phyloP scores from a whole-genome alignment of 495 filamentous ascomycete genomes.

The Lindgomyces ingoldianus region DNA sequence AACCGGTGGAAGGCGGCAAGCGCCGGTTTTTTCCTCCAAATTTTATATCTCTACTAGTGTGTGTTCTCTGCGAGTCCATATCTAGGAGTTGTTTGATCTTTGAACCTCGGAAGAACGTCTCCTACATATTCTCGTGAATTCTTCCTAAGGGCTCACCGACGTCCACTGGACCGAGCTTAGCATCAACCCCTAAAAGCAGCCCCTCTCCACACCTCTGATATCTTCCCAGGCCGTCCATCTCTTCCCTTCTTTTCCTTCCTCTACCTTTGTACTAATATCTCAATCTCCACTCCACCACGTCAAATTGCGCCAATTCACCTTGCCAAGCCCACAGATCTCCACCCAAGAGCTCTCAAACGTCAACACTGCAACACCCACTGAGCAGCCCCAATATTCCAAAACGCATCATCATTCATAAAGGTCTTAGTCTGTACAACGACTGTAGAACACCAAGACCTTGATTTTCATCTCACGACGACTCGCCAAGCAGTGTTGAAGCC shows the following conservation, averaged over 20 bases:
- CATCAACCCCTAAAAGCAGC: not conserved
- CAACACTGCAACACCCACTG: conserved; percentile 5
- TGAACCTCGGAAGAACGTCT: not conserved
- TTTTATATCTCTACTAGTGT: not conserved
- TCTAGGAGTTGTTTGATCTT: not conserved
- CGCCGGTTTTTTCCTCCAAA: not conserved
- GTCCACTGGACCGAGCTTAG: conserved; percentile 16
- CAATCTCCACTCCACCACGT: conserved; percentile 32
- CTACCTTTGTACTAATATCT: conserved; percentile 18
- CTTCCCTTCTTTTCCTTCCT: not conserved
- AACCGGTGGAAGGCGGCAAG: not conserved
- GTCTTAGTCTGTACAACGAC: conserved; percentile 13
- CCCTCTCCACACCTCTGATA: not conserved
- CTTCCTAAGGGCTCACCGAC: too few species aligned
- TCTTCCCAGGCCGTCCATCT: not conserved
- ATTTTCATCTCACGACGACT: not conserved
- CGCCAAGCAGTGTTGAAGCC: conserved; percentile 15
- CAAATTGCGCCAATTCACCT: conserved; percentile 3
- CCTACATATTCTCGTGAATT: not conserved
- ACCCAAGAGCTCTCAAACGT: conserved; percentile 20
- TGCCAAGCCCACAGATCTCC: conserved; percentile 27
- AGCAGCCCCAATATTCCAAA: conserved; percentile 15
- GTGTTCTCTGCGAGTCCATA: not conserved
- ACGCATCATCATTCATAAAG: conserved; percentile 13
- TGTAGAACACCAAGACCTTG: conserved; percentile 20